Evolutionary conservation across 1,139 yeast species (phyloP).

Genomic region (Hemisphaericaspora xylofermentans): DNA sequence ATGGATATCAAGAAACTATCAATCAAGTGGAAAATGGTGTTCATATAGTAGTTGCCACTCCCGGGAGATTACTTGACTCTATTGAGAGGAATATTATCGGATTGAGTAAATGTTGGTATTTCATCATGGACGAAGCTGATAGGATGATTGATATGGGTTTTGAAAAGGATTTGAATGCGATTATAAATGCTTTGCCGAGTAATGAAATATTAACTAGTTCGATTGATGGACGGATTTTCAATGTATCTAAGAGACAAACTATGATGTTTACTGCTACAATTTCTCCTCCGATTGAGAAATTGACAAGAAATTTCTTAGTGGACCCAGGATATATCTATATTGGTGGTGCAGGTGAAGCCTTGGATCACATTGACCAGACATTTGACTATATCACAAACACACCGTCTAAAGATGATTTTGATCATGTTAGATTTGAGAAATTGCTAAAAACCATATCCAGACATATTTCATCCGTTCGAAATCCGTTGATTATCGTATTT

Average conservation of each 20-base stretch:
- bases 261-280: conserved; percentile 96
- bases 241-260: conserved; percentile 40
- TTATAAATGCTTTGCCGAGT: conserved; percentile 50
- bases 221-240: conserved; percentile 28
- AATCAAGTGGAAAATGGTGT: conserved; percentile 51
- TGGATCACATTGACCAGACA: conserved; percentile 65
- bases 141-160: conserved; percentile 95
- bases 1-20: conserved; percentile 73
- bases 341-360: conserved; percentile 64
- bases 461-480: conserved; percentile 34
- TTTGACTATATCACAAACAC: conserved; percentile 50
- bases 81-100: conserved; percentile 64
- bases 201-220: conserved; percentile 19
- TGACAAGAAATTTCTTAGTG: conserved; percentile 60
- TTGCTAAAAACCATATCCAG: conserved; percentile 22
- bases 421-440: conserved; percentile 23
- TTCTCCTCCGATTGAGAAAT: conserved; percentile 67
- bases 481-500: conserved; percentile 59
- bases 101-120: conserved; percentile 60
- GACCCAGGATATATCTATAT: conserved; percentile 66
- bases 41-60: conserved; percentile 88
- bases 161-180: conserved; percentile 69
- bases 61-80: conserved; percentile 84
- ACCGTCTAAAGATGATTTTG: conserved; percentile 17
- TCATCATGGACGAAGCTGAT: conserved; percentile 91